Percentiles rank a stretch among this genome's conserved stretches.
These are phyloP conservation scores for Fusarium sp. DNA, from an alignment of 2,329 filamentous ascomycete genomes.

Conservation along the genomic window DNA sequence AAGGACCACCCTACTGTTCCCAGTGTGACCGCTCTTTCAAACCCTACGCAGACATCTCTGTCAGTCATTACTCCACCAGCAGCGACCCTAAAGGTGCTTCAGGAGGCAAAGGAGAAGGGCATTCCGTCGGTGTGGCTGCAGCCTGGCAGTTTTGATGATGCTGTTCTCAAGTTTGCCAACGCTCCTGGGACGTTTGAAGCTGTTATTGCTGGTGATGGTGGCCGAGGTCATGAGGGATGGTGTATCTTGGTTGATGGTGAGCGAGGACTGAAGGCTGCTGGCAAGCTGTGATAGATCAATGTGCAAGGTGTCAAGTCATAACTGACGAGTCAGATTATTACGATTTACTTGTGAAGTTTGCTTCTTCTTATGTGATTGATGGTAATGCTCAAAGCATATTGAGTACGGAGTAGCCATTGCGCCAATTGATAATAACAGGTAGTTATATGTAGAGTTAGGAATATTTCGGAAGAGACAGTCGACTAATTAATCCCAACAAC, in stretches of 20 bases:
- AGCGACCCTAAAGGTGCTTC: slow-evolving; percentile 76
- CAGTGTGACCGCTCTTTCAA: slow-evolving; percentile 69
- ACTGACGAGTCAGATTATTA: background rate
- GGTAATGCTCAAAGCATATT: background rate
- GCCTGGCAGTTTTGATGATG: slow-evolving; percentile 85
- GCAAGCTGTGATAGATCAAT: slow-evolving; percentile 53
- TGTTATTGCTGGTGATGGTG: slow-evolving; percentile 72
- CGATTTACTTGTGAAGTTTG: background rate
- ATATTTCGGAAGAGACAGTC: background rate
- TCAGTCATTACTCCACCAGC: slow-evolving; percentile 88
- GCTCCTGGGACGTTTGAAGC: slow-evolving; percentile 69
- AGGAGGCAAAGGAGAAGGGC: slow-evolving; percentile 78
- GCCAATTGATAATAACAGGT: background rate
- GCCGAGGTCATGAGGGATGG: slow-evolving; percentile 77
- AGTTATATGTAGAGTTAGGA: background rate
- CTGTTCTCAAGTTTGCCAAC: slow-evolving; percentile 74
- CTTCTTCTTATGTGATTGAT: background rate
- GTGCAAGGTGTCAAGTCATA: background rate
- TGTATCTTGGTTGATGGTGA: slow-evolving; percentile 89
- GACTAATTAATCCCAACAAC: background rate
- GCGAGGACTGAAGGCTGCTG: slow-evolving; percentile 63
- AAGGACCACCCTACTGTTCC: slow-evolving; percentile 70
- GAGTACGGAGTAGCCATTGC: too few relatives aligned
- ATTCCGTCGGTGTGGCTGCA: slow-evolving; percentile 86
- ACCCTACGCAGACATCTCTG: slow-evolving; percentile 75